Evolutionary conservation across 1,284 basidiomycete species (phyloP).

Genomic region (Flammula alnicola): DNA sequence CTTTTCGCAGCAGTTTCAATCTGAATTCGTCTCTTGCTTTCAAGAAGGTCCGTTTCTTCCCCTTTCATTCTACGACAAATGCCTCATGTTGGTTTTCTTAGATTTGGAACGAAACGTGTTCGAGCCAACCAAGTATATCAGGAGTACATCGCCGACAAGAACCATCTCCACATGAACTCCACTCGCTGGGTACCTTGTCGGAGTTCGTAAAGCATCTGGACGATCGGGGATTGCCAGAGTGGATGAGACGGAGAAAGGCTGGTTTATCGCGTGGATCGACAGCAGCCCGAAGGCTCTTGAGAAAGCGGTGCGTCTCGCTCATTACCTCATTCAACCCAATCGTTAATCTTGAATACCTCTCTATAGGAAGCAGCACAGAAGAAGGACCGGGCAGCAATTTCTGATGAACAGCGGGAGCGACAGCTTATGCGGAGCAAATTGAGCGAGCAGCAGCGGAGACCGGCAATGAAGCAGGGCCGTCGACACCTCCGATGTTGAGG

Average conservation of each 20-base stretch:
- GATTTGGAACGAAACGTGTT: conserved; percentile 93
- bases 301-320: conserved; percentile 67
- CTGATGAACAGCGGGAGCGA: conserved; percentile 94
- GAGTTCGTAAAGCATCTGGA: conserved; percentile 95
- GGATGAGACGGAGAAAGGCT: conserved; percentile 98
- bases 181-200: conserved; percentile 97
- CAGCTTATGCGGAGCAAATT: conserved; percentile 94
- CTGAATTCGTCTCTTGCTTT: conserved; percentile 90
- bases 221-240: conserved; percentile 88
- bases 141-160: conserved; percentile 95
- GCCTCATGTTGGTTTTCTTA: conserved; percentile 31
- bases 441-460: conserved; percentile 70
- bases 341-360: conserved; percentile 6
- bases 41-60: conserved; percentile 62
- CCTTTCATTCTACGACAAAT: not conserved
- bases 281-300: conserved; percentile 92
- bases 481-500: conserved; percentile 51
- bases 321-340: conserved; percentile 6
- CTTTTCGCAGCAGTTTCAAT: conserved; percentile 90
- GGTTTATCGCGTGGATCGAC: conserved; percentile 98
- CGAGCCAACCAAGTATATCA: conserved; percentile 97
- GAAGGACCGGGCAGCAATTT: conserved; percentile 90
- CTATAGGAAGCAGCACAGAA: conserved; percentile 84
- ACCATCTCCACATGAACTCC: conserved; percentile 97
- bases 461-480: conserved; percentile 36